Evolutionary conservation across 768 basidiomycete genomes (phyloP), one percentile per base, ranked within the genome.

Genomic region (Suillus sp.): DNA sequence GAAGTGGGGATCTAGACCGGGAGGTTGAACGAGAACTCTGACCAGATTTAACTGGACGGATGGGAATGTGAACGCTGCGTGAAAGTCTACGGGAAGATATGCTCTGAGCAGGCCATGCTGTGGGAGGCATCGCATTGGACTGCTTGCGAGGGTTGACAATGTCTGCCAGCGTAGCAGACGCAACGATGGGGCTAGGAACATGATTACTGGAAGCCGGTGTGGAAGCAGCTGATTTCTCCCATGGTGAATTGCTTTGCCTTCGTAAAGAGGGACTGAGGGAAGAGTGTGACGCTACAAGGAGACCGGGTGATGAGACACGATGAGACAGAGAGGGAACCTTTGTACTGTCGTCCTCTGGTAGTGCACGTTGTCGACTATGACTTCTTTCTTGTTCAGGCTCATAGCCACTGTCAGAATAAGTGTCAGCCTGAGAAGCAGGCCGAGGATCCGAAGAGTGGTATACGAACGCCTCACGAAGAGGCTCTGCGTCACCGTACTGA

Each of bases 11-110:
- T 47, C 95, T 86, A 6, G 96, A 99, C 53, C 96, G 89, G 61
- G 96, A 98, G 22, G 92, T 95, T 10, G 95, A 97, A 38, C 96
- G 91, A 25, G 96, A 99, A 71, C 90, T 92, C 67, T 90, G 88
- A 35, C 86, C 88, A 61, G 93, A 94, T 60, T 80, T 87, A 56
- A 86, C 79, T 22, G 87, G 82, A 32, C 85, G 85, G 45, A 82
- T 76, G 59, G 88, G 85, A 60, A 93, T 91, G 70, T 93, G 92
- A 62, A 93, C 90, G 3, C 89, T 86, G 66, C 92, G 89, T 30
- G 92, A 95, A 64, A 95, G 81, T n/a, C 93, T 86, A 67, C 92
- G 91, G 60, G 90, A 91, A 63, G 89, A 74, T 62, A 84, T 74
- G 58, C 80, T 78, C 66, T 84, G 85, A 43, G 80, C 74, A 20